These are phyloP conservation scores for Alternaria sp. DNA, from an alignment of 2,329 filamentous ascomycete species.

Conservation along the genomic window DNA sequence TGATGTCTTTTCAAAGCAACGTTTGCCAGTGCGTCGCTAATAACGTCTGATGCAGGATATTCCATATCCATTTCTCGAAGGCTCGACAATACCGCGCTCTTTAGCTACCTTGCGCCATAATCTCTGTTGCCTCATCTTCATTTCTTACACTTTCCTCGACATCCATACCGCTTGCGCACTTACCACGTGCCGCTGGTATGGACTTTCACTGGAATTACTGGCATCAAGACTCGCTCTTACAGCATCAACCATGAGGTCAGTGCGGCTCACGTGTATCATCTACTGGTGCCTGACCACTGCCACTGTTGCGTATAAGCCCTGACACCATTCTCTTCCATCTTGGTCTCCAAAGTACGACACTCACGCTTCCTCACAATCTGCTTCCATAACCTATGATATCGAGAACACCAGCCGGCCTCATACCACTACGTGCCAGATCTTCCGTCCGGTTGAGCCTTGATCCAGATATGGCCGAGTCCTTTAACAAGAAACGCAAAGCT, in stretches of 20 bases:
- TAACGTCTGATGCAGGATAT: not conserved
- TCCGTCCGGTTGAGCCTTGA: no score
- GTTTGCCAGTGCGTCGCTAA: not conserved
- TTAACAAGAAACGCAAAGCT: not conserved
- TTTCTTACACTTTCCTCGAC: not conserved
- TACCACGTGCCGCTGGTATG: not conserved
- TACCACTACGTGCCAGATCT: not conserved
- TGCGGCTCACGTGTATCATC: no score
- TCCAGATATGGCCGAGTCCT: not conserved
- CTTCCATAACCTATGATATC: not conserved
- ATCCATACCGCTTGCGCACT: fast-evolving
- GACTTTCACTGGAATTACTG: not conserved
- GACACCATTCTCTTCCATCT: not conserved
- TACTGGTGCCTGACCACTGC: not conserved
- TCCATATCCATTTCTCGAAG: not conserved
- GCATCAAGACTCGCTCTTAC: not conserved
- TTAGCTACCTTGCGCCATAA: not conserved
- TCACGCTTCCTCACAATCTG: no score
- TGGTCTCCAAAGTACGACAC: not conserved
- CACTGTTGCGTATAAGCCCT: not conserved
- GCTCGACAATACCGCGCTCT: not conserved
- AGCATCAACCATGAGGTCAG: not conserved
- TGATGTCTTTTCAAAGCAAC: not conserved
- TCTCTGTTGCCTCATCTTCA: not conserved
- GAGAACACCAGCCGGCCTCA: not conserved